phyloP scores from a whole-genome alignment of 164 flowering plant species.

The Annona squamosa region DNA sequence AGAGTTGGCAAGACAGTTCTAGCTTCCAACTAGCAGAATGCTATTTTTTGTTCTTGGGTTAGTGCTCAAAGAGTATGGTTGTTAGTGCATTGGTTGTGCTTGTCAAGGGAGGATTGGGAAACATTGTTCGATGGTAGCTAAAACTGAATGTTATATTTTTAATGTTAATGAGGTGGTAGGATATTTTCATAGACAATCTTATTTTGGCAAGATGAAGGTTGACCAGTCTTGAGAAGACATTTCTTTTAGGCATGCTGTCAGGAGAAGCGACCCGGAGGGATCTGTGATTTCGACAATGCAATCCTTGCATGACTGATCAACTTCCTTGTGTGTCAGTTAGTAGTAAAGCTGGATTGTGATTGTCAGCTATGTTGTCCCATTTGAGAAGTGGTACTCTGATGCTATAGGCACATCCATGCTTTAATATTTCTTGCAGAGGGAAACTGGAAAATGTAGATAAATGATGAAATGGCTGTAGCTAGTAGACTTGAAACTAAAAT shows the following conservation, averaged over 20 bases:
- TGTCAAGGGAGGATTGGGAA: background rate
- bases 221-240: background rate
- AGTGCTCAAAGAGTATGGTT: too few species aligned
- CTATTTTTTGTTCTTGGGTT: too few species aligned
- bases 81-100: background rate
- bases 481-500: too few species aligned
- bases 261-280: background rate
- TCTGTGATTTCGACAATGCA: background rate
- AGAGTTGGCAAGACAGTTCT: background rate
- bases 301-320: background rate
- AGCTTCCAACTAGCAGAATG: background rate
- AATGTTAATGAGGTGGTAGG: background rate
- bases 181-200: too few species aligned
- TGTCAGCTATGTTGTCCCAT: background rate
- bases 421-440: too few species aligned
- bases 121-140: background rate
- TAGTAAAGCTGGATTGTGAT: background rate
- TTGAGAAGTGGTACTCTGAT: background rate
- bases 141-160: background rate
- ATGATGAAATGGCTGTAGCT: too few species aligned
- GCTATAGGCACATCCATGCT: background rate
- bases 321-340: background rate
- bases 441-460: too few species aligned
- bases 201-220: background rate
- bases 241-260: background rate